These are phyloP conservation scores for Albatrellus ellisii DNA, from an alignment of 768 basidiomycete genomes.

Conservation along the genomic window DNA sequence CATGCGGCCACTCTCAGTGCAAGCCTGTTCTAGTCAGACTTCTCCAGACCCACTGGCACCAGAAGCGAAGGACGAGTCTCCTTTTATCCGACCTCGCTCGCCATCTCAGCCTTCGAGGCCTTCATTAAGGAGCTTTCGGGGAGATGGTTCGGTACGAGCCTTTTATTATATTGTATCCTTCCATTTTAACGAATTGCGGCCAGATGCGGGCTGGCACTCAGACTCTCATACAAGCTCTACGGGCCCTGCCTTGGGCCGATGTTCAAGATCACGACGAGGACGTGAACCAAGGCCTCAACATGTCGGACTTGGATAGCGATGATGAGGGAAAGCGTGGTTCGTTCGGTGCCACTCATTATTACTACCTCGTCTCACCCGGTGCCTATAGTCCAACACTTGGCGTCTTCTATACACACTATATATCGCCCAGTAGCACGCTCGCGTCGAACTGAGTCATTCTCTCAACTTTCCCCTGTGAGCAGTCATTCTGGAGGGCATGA, in stretches of 20 bases:
- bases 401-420: conserved; percentile 84
- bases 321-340: conserved; percentile 38
- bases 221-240: conserved; percentile 78
- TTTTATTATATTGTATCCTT: conserved; percentile 3
- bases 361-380: neutral
- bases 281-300: conserved; percentile 24
- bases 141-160: conserved; percentile 54
- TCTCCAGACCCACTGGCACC: neutral
- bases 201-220: conserved; percentile 85
- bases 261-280: conserved; percentile 62
- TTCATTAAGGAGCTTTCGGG: conserved; percentile 40
- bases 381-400: conserved; percentile 32
- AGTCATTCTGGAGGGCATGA: conserved; percentile 9
- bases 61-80: conserved; percentile 34
- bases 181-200: conserved; percentile 9
- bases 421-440: conserved; percentile 69
- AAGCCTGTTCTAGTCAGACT: conserved; percentile 4
- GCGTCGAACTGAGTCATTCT: conserved; percentile 26
- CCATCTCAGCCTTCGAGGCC: conserved; percentile 37
- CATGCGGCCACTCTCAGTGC: neutral
- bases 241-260: conserved; percentile 71
- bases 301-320: conserved; percentile 46
- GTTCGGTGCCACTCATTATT: conserved; percentile 1
- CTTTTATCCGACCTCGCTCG: conserved; percentile 65
- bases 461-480: conserved; percentile 7